Percentiles rank a stretch among this genome's conserved stretches.
Evolutionary conservation across 1,284 basidiomycete genomes (phyloP).

Genomic region (Ustilago loliicola): DNA sequence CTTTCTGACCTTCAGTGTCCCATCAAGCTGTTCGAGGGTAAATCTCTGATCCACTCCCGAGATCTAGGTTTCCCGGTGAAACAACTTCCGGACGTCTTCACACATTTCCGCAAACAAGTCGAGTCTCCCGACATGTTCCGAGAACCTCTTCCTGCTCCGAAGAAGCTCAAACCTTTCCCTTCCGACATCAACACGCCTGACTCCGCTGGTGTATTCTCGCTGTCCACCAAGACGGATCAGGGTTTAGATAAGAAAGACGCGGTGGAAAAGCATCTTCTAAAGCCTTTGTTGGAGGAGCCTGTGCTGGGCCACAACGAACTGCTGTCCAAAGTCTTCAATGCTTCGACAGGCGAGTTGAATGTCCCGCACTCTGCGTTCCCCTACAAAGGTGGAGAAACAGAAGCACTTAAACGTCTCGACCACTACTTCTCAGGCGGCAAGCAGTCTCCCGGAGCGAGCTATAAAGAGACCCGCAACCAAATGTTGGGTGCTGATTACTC

Average conservation of each 20-base stretch:
- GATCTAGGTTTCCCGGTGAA: conserved; percentile 55
- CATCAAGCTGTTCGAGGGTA: conserved; percentile 39
- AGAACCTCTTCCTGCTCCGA: conserved; percentile 41
- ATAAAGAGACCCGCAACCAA: conserved; percentile 63
- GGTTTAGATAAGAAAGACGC: conserved; percentile 16
- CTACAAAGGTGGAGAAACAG: conserved; percentile 61
- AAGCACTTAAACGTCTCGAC: conserved; percentile 54
- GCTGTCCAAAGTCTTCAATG: conserved; percentile 23
- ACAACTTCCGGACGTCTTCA: conserved; percentile 64
- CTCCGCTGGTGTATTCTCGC: conserved; percentile 29
- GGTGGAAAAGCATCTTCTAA: conserved; percentile 46
- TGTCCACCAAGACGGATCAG: conserved; percentile 24
- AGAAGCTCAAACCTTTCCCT: conserved; percentile 54
- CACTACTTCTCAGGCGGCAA: conserved; percentile 48
- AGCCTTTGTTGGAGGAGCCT: conserved; percentile 52
- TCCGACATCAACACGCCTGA: conserved; percentile 25
- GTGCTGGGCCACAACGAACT: conserved; percentile 39
- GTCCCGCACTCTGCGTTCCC: conserved; percentile 56
- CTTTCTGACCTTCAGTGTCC: conserved; percentile 19
- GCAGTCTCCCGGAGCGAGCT: conserved; percentile 32
- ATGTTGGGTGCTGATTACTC: conserved; percentile 60
- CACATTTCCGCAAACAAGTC: conserved; percentile 63
- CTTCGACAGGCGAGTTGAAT: background rate
- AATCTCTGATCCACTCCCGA: conserved; percentile 40
- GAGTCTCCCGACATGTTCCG: conserved; percentile 56